These are phyloP conservation scores for Aspergillus tubingensis DNA, from an alignment of 2,329 filamentous ascomycete species.

Conservation along the genomic window DNA sequence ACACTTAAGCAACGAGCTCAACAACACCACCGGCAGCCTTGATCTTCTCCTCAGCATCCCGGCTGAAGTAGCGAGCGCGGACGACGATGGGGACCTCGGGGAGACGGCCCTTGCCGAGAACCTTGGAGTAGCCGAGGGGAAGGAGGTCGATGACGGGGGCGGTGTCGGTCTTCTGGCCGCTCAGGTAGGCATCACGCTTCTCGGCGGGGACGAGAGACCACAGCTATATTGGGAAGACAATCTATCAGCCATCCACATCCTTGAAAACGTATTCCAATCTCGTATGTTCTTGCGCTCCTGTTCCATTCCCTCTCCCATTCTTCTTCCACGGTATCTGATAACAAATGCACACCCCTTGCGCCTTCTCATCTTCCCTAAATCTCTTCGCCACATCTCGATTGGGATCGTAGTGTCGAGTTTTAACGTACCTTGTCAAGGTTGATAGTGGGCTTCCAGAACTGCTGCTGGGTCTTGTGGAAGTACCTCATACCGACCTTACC, in stretches of 20 bases:
- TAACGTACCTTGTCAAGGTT: constrained; percentile 91
- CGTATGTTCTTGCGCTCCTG: constrained; percentile 2
- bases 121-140: constrained; percentile 95
- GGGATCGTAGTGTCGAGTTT: constrained; percentile 9
- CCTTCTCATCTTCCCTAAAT: not conserved
- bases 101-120: constrained; percentile 96
- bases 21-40: constrained; percentile 94
- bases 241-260: constrained; percentile 19
- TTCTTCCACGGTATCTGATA: not conserved
- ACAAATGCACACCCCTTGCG: not conserved
- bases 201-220: constrained; percentile 93
- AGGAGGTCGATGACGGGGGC: constrained; percentile 98
- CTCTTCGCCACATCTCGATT: constrained; percentile 1
- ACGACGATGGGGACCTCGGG: constrained; percentile 93
- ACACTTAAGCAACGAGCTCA: constrained; percentile 84
- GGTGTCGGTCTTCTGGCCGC: constrained; percentile 78
- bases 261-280: not conserved
- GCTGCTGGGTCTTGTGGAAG: constrained; percentile 95
- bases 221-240: constrained; percentile 60
- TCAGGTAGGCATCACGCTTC: constrained; percentile 89
- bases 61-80: constrained; percentile 91
- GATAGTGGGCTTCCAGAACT: constrained; percentile 98
- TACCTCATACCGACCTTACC: constrained; percentile 94
- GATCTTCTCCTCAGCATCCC: constrained; percentile 98
- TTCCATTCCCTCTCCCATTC: not conserved